phyloP scores from a whole-genome alignment of 148 eudicot species.

The Rhododendron molle region DNA sequence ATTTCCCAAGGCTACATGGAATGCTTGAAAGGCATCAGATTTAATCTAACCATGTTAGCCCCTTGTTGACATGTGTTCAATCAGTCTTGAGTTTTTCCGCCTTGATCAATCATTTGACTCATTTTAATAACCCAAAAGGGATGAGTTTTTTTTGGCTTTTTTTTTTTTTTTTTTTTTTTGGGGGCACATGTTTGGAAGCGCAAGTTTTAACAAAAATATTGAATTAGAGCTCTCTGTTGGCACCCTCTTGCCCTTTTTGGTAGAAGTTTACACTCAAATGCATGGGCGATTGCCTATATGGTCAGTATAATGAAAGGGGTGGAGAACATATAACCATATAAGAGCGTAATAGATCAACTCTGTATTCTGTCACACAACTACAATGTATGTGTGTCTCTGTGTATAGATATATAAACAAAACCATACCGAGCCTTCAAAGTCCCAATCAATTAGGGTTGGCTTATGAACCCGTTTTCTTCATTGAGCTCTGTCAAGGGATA shows the following conservation, averaged over 20 bases:
- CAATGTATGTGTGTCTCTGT: not conserved
- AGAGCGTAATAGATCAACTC: no score
- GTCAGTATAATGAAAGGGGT: not conserved
- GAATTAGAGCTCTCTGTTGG: not conserved
- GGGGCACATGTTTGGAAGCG: no score
- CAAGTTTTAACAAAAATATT: no score
- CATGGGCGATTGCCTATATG: not conserved
- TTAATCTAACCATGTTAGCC: not conserved
- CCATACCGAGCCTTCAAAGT: not conserved
- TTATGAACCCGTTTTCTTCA: not conserved
- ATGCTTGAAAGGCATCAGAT: not conserved
- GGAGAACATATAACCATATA: no score
- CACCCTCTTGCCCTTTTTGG: not conserved
- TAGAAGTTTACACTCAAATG: not conserved
- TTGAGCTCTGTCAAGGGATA: not conserved
- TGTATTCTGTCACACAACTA: not conserved
- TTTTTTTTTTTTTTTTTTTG: no score
- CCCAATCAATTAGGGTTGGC: not conserved
- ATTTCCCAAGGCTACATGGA: not conserved
- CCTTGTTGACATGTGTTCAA: no score
- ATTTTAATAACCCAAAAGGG: no score
- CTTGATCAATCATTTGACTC: not conserved
- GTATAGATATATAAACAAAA: not conserved
- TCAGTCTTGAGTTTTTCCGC: no score
- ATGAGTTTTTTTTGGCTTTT: no score